Conservation (phyloP, 1,139 yeast genomes). For the Candida albicans region DNA sequence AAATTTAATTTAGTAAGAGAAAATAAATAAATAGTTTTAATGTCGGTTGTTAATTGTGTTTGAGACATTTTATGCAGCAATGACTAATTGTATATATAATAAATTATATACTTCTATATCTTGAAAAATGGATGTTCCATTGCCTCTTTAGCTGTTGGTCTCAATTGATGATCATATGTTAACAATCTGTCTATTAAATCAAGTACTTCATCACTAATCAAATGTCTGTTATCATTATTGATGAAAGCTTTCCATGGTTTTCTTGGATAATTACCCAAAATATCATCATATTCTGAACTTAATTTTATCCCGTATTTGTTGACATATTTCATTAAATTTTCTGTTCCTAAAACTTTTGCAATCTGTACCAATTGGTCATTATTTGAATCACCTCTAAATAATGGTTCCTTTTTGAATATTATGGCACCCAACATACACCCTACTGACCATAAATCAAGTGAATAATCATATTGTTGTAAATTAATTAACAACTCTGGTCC, state of each 20-base stretch:
- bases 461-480: constrained; percentile 73
- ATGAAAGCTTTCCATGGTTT: constrained; percentile 69
- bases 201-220: constrained; percentile 60
- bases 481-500: constrained; percentile 79
- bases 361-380: constrained; percentile 80
- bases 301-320: constrained; percentile 61
- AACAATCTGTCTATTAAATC: constrained; percentile 67
- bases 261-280: constrained; percentile 63
- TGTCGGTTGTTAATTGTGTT: neutral
- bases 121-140: constrained; percentile 61
- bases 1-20: no score
- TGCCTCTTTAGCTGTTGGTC: constrained; percentile 76
- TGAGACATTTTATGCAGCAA: neutral
- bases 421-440: constrained; percentile 82
- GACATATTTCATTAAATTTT: constrained; percentile 59
- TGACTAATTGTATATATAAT: neutral
- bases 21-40: neutral
- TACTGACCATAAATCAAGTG: constrained; percentile 78
- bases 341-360: constrained; percentile 74
- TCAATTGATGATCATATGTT: constrained; percentile 70
- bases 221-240: constrained; percentile 49
- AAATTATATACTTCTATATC: constrained; percentile 15
- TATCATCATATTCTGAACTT: constrained; percentile 65
- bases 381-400: constrained; percentile 76
- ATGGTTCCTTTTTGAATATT: constrained; percentile 73